Base-by-base conservation (phyloP, 306 rosid species). In the Inga leiocalycina region DNA sequence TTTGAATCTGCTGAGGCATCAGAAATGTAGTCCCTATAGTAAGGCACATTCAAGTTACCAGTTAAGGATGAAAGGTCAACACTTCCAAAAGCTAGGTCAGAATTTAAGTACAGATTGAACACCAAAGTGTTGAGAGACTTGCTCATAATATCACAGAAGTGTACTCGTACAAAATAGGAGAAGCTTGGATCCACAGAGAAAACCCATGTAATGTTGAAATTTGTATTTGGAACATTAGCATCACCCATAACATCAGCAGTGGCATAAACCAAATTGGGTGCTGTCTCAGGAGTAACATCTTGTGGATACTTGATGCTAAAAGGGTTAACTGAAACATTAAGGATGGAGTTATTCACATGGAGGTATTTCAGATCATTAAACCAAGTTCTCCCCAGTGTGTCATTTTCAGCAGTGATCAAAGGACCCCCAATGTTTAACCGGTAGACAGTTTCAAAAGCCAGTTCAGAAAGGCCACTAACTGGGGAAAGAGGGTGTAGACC, bases 121-220 rank as follows among this genome's bases (percentile, higher is more conserved):
- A 93, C 97, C 45, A 96, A 86, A 79, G 12, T 88, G 83, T 94
- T 90, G 62, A 96, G 85, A 15, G 93, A 83, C 78, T 70, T 91
- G 91, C 98, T 96, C 70, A 89, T 84, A 71, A 96, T 94, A 87
- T 96, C 98, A 78, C 98, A 96, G 71, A 96, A 89, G 81, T 96
- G 99, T 1, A 91, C 90, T 83, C 99, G 82, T 44, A 96, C 88
- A 34, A 93, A 89, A 80, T 93, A 96, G 78, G 86, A 83, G 84
- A 89, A 96, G 73, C 54, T 79, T 35, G 93, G 96, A 81, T 96
- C 94, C 35, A 92, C 96, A 2, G 76, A 20, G 77, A 96, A 91
- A 57, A 93, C 94, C 99, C 99, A 96, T 57, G 99, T 96, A 68
- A 96, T 87, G 87, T 93, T 96, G 94, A 96, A 96, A 88, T 90